Evolutionary conservation across 495 filamentous ascomycete species (phyloP), one percentile per base, ranked within the genome.

Genomic region (Elasticomyces elasticus): DNA sequence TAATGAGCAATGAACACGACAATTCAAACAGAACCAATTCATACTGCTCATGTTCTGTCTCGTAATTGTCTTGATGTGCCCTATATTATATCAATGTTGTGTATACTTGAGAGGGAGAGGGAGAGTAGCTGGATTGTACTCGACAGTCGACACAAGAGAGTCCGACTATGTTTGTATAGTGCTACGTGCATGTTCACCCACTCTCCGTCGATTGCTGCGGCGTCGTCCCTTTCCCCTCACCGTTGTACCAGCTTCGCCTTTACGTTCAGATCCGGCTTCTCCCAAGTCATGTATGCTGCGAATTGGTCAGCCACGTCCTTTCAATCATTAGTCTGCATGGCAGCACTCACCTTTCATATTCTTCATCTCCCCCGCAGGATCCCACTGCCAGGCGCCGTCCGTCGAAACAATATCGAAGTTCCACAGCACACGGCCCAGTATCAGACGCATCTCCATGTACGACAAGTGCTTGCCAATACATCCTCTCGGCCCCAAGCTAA

Each of bases 381-480:
- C 50, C 55, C 55, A 58, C 37, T 58, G 55, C 55, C 55, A 58
- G 11, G 55, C 55, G 3, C 44, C 42, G 20, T 56, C 53, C 40
- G 50, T 55, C 1, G 52, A 55, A 10, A 51, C 20, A 1, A 56
- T 26, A 43, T 69, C 62, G 38, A 69, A 69, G 23, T 63, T 64
- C 61, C 62, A 69, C 43, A 69, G 40, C 38, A 69, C 1, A 23
- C 60, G 22, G 43, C 64, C 28, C 30, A 65, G 49, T n/a, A 65
- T 65, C 19, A 66, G 45, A 11, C 60, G 55, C 55, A 68, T 35
- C 54, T 65, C 66, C 20, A 65, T 56, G 48, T 61, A 62, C n/a
- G 64, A 54, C 40, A 68, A 35, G 22, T 43, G 51, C 38, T 40
- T 53, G 11, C 66, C 65, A 28, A 69, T 67, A 35, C 66, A 69